Base-by-base conservation (phyloP, 176 grass and related monocot species). In the Oryza longistaminata region DNA sequence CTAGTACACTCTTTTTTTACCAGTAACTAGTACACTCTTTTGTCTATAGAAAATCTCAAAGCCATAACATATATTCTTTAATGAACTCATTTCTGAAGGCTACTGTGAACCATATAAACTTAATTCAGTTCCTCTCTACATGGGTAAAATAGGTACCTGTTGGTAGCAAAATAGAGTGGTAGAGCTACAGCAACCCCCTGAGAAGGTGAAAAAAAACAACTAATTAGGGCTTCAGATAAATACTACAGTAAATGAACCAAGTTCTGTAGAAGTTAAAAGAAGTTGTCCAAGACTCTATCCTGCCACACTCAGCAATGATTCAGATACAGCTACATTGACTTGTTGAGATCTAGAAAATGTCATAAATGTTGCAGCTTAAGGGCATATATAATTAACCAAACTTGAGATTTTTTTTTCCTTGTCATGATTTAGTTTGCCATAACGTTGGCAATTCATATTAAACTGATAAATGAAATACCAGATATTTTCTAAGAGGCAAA, bases 121-220 rank as follows among this genome's bases (percentile, higher is more conserved):
- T 10, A 35, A 75, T 50, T 16, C 48, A 70, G 70, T 69, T 35
- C 53, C 78, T 77, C 33, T 81, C 46, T 84, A 76, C 71, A 72
- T 27, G 61, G 75, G 33, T 22, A 45, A 87, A 80, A 88, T 39
- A 78, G 64, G 67, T 92, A 98, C 93, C 93, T 98, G 27, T 90
- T 90, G 66, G 93, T 98, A 75, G 96, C 96, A 92, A 95, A 98
- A 85, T 98, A 98, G 72, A 98, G 78, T 71, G 93, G 96, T 80
- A 98, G 93, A 87, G 96, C 93, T 84, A 98, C 96, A 90, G 91
- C 96, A 90, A 95, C 85, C 71, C 96, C 96, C 96, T 98, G 91
- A 73, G 76, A 90, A 73, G 13, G 25, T 14, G 86, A 74, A 70
- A 66, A 79, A 26, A 48, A 35, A 21, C 35, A n/a, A 74, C 7